phyloP scores from a whole-genome alignment of 768 basidiomycete species.

The Mycena alexandri region DNA sequence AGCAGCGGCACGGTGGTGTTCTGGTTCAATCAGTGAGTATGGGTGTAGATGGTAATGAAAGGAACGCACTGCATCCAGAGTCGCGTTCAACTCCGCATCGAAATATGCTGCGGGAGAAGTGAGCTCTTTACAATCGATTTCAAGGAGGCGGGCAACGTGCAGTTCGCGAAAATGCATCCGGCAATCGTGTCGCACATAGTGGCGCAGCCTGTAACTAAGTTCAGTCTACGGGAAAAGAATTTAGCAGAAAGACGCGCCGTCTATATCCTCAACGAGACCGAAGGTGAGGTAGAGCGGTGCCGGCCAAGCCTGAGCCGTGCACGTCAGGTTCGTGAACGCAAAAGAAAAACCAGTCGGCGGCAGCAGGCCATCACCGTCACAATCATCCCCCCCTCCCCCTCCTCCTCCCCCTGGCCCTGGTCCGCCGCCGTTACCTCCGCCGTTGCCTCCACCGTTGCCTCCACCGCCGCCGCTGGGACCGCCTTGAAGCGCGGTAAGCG shows the following conservation, averaged over 20 bases:
- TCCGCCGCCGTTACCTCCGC: not conserved
- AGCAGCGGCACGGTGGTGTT: not conserved
- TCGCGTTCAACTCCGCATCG: not conserved
- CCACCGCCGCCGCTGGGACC: not conserved
- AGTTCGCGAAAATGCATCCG: conserved; percentile 16
- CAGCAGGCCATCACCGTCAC: not conserved
- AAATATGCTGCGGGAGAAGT: conserved; percentile 1
- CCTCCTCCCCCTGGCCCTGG: not conserved
- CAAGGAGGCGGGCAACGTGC: not conserved
- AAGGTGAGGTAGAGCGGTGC: conserved; percentile 6
- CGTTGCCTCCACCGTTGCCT: not conserved
- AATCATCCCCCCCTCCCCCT: not conserved
- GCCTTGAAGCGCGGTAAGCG: too few species aligned
- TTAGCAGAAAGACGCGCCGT: not conserved
- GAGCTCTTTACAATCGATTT: not conserved
- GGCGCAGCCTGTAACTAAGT: not conserved
- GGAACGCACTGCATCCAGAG: not conserved
- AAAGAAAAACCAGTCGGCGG: conserved; percentile 1
- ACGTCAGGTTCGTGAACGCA: conserved; percentile 1
- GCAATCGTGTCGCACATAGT: conserved; percentile 12
- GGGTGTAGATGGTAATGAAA: not conserved
- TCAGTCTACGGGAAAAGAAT: not conserved
- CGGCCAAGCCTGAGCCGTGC: not conserved
- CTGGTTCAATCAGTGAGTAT: not conserved
- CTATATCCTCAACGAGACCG: not conserved